A percentile compares a stretch with the other conserved stretches of the same genome.
These are phyloP conservation scores for Lippia alba DNA, from an alignment of 305 asterid species.

Conservation along the genomic window DNA sequence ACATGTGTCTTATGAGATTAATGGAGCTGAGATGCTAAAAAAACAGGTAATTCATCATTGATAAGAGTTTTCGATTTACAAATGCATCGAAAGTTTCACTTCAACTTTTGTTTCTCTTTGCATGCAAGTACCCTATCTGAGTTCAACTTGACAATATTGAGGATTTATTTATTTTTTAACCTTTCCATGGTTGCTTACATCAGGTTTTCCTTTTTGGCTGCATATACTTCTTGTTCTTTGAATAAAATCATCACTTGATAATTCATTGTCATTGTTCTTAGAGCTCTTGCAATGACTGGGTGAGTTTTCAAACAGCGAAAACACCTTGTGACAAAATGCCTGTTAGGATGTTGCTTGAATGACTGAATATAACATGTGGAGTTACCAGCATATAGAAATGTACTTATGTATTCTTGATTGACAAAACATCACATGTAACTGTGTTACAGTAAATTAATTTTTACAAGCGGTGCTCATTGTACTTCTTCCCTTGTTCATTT, in stretches of 20 bases:
- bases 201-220: neutral
- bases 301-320: constrained; percentile 14
- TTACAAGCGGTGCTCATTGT: constrained; percentile 10
- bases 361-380: constrained; percentile 20
- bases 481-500: constrained; percentile 30
- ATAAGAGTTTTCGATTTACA: neutral
- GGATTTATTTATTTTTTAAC: neutral
- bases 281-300: neutral
- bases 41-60: constrained; percentile 66
- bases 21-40: constrained; percentile 87
- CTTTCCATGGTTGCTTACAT: constrained; percentile 12
- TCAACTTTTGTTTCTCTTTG: neutral
- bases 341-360: neutral
- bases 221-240: neutral
- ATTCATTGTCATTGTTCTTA: neutral
- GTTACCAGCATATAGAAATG: constrained; percentile 13
- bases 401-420: constrained; percentile 16
- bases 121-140: constrained; percentile 6
- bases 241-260: neutral
- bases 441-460: neutral
- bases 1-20: constrained; percentile 72
- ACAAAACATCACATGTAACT: neutral
- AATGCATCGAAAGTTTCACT: constrained; percentile 1
- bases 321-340: constrained; percentile 15
- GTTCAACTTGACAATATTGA: constrained; percentile 1